Evolutionary conservation across 805 yeast genomes (phyloP).

Genomic region (Saccharomycopsis oosterbeekiorum): DNA sequence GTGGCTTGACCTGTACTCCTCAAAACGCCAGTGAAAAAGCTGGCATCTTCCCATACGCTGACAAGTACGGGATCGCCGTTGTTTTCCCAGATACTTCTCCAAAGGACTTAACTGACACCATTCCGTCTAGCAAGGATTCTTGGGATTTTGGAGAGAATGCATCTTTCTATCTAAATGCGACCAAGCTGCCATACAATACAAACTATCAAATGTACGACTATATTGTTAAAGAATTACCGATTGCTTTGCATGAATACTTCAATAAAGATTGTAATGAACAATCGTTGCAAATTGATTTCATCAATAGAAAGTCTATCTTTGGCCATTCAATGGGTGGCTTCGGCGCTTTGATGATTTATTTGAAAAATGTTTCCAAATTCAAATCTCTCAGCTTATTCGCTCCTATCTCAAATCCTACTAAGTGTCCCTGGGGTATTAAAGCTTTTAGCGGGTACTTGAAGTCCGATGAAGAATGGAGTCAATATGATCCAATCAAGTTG

Average conservation of each 20-base stretch:
- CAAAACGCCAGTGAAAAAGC: slow-evolving; percentile 93
- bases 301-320: slow-evolving; percentile 48
- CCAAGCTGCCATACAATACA: slow-evolving; percentile 54
- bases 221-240: slow-evolving; percentile 63
- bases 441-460: slow-evolving; percentile 65
- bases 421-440: slow-evolving; percentile 82
- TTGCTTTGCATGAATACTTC: slow-evolving; percentile 46
- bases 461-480: slow-evolving; percentile 43
- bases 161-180: slow-evolving; percentile 86
- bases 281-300: background rate
- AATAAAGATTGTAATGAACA: slow-evolving; percentile 23
- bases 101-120: slow-evolving; percentile 51
- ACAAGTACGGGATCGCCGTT: slow-evolving; percentile 73
- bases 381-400: slow-evolving; percentile 82
- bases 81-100: slow-evolving; percentile 98
- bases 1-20: slow-evolving; percentile 92
- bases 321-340: slow-evolving; percentile 99
- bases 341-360: slow-evolving; percentile 70
- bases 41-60: slow-evolving; percentile 70
- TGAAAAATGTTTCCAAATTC: slow-evolving; percentile 48
- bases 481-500: slow-evolving; percentile 80
- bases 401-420: slow-evolving; percentile 75
- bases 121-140: slow-evolving; percentile 70
- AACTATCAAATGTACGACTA: slow-evolving; percentile 85
- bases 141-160: slow-evolving; percentile 96